These are phyloP conservation scores for Flagelloscypha sp. DNA, from an alignment of 768 basidiomycete genomes.

Conservation along the genomic window DNA sequence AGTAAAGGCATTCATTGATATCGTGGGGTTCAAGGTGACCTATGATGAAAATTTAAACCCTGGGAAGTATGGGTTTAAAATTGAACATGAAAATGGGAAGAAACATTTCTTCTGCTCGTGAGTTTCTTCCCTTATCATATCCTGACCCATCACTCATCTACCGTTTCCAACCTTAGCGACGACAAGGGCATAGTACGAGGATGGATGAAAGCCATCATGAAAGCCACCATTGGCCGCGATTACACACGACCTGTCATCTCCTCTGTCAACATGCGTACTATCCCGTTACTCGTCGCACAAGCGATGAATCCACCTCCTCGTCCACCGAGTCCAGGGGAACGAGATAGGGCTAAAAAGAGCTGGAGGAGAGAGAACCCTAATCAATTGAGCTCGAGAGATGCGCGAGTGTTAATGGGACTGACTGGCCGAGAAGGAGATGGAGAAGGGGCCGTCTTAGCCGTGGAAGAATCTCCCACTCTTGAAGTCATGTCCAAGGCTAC, in stretches of 20 bases:
- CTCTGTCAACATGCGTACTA: slow-evolving; percentile 94
- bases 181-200: slow-evolving; percentile 81
- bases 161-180: no score
- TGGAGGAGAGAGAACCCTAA: slow-evolving; percentile 79
- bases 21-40: slow-evolving; percentile 85
- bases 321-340: slow-evolving; percentile 84
- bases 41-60: slow-evolving; percentile 89
- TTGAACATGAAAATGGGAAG: slow-evolving; percentile 82
- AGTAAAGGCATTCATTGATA: slow-evolving; percentile 91
- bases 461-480: no score
- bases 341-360: slow-evolving; percentile 83
- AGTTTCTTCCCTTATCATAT: no score
- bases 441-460: no score
- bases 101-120: slow-evolving; percentile 87
- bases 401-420: slow-evolving; percentile 65
- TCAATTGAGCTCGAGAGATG: slow-evolving; percentile 73
- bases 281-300: slow-evolving; percentile 89
- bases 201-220: slow-evolving; percentile 99
- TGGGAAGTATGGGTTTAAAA: slow-evolving; percentile 90
- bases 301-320: slow-evolving; percentile 94
- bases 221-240: slow-evolving; percentile 92
- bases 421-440: slow-evolving; percentile 22
- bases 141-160: no score
- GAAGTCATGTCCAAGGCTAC: no score
- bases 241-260: slow-evolving; percentile 94